Evolutionary conservation across 495 filamentous ascomycete species (phyloP).

Genomic region (Neohortaea acidophila): DNA sequence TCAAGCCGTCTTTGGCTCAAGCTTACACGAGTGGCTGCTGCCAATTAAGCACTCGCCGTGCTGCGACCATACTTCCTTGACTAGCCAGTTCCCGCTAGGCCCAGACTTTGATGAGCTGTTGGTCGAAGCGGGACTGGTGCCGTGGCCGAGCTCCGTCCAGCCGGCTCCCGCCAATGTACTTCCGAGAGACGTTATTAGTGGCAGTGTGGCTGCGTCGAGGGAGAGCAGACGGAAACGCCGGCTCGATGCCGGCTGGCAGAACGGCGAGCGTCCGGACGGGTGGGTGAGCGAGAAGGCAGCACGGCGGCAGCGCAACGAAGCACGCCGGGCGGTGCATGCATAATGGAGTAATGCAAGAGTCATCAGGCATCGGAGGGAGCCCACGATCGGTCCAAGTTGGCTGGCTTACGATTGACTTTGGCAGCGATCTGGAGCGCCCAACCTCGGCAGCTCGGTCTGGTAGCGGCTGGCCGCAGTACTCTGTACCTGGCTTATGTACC

Average conservation of each 20-base stretch:
- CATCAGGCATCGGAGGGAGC: too few relatives aligned
- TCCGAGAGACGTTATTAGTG: neutral
- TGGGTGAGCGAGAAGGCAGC: constrained; percentile 12
- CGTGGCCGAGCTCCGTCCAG: neutral
- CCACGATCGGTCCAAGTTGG: too few relatives aligned
- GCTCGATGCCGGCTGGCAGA: constrained; percentile 12
- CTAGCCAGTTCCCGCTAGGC: constrained; percentile 12
- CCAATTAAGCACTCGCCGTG: constrained; percentile 17
- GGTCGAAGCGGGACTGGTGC: constrained; percentile 11
- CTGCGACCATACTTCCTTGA: constrained; percentile 14
- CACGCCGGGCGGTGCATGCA: neutral
- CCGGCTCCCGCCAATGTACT: neutral
- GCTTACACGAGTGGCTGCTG: constrained; percentile 16
- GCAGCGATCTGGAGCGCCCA: too few relatives aligned
- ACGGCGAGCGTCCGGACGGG: constrained; percentile 16
- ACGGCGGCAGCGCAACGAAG: constrained; percentile 3
- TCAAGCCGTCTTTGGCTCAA: constrained; percentile 12
- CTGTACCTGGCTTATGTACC: too few relatives aligned
- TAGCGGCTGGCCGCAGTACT: too few relatives aligned
- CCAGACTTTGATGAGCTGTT: constrained; percentile 14
- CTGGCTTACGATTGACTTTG: too few relatives aligned
- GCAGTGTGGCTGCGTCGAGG: neutral
- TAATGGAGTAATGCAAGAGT: too few relatives aligned
- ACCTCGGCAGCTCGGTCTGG: too few relatives aligned
- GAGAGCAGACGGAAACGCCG: constrained; percentile 6